Evolutionary conservation across 192 early-diverging fungal genomes (phyloP).

Genomic region (Phlyctochytrium bullatum): DNA sequence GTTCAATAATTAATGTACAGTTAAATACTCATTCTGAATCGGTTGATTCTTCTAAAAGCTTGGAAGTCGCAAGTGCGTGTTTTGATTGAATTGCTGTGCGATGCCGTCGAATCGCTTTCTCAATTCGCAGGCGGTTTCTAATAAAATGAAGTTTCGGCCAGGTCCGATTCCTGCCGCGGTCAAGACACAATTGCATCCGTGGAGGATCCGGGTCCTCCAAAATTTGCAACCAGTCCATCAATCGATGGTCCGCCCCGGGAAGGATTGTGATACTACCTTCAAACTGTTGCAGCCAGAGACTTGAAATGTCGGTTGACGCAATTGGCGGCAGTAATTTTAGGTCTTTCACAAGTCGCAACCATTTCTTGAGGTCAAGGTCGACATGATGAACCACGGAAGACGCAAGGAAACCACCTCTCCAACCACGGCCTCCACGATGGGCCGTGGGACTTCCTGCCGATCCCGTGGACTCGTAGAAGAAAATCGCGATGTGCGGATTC

Average conservation of each 20-base stretch:
- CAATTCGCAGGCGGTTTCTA: slow-evolving; percentile 68
- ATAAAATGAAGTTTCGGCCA: slow-evolving; percentile 82
- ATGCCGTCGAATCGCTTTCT: slow-evolving; percentile 56
- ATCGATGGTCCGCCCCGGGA: slow-evolving; percentile 50
- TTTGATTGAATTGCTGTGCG: too few species aligned
- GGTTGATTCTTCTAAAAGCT: too few species aligned
- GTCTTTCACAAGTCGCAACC: slow-evolving; percentile 77
- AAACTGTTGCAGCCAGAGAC: slow-evolving; percentile 85
- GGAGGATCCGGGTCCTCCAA: slow-evolving; percentile 61
- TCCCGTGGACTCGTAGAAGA: slow-evolving; percentile 82
- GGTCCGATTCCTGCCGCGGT: slow-evolving; percentile 57
- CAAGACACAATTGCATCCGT: slow-evolving; percentile 56
- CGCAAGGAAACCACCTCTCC: slow-evolving; percentile 87
- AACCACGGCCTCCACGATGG: slow-evolving; percentile 69
- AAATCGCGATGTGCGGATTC: slow-evolving; percentile 79
- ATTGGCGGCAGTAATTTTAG: slow-evolving; percentile 74
- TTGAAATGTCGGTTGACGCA: slow-evolving; percentile 75
- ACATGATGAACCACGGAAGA: slow-evolving; percentile 75
- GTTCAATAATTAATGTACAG: too few species aligned
- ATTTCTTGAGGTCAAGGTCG: slow-evolving; percentile 84
- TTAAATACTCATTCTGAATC: too few species aligned
- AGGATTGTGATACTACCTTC: slow-evolving; percentile 87
- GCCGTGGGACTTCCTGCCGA: slow-evolving; percentile 71
- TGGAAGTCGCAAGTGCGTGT: too few species aligned
- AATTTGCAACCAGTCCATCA: slow-evolving; percentile 64